Evolutionary conservation across 2,329 filamentous ascomycete genomes (phyloP), one percentile per base, ranked within the genome.

Genomic region (Aspergillus sp.): DNA sequence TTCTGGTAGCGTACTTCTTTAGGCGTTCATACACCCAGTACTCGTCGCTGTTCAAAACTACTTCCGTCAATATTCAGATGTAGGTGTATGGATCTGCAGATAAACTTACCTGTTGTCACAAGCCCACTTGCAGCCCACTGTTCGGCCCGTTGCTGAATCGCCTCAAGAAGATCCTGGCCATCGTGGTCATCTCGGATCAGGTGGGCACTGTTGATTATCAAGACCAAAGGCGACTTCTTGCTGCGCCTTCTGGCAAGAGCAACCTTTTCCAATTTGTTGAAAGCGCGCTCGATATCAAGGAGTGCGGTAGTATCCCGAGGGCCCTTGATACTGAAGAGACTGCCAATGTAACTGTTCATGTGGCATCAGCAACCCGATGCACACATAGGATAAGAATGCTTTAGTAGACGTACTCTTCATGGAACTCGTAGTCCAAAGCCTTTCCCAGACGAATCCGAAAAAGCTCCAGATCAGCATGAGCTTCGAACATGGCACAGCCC

Each of bases 201-300:
- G 79, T 99, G 95, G 71, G 92, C 89, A 67, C 93, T 92, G 76
- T 98, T 99, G 75, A 99, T 88, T 71, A 99, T 96, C 63, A 99
- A 77, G n/a, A 99, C 84, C 5, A 99, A 81, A 1, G 95, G 95
- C 62, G 84, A 82, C 8, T 85, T 84, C 28, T 87, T 76, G 60
- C 75, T 80, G 32, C 83, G 81, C 48, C 92, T 85, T 67, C 82
- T 83, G 60, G 64, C 65, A 50, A 99, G 79, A 0, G 95, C 95
- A 7, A 98, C 91, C 76, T 99, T 99, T 73, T 99, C 95, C 10
- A 99, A 81, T 78, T 99, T 99, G 82, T 99, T 99, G 74, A 99
- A 89, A 0, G 95, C 95, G 28, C 95, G 87, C 74, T 99, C 95
- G 64, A 99, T 97, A 73, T 99, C 95, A 1, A 99, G 83, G 36